Conservation (phyloP, 805 yeast species). For the Kluyveromyces wickerhamii region DNA sequence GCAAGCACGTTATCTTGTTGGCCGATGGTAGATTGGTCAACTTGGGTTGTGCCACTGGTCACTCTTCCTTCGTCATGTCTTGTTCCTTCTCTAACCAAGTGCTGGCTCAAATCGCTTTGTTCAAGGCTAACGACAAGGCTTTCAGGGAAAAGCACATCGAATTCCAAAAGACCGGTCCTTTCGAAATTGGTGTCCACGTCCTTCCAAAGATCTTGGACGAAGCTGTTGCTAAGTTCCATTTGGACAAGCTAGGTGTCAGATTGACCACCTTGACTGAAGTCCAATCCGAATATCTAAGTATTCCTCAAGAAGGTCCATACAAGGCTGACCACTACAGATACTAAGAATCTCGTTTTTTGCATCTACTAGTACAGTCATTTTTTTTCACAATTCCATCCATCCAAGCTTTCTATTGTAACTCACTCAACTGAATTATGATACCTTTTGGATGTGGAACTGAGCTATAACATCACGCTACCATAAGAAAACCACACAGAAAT, state of each 20-base stretch:
- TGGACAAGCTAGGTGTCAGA: constrained; percentile 87
- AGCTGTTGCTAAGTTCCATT: constrained; percentile 95
- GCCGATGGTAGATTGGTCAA: constrained; percentile 99
- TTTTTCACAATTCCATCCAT: neutral
- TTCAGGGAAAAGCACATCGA: constrained; percentile 81
- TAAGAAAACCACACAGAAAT: no score
- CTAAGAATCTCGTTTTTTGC: constrained; percentile 35
- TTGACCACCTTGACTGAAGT: constrained; percentile 65
- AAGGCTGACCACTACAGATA: constrained; percentile 98
- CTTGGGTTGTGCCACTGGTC: constrained; percentile 99
- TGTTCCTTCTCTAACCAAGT: constrained; percentile 99
- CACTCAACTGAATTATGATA: constrained; percentile 3
- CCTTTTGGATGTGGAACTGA: no score
- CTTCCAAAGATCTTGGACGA: constrained; percentile 98
- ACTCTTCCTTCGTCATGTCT: constrained; percentile 97
- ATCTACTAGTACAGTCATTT: neutral
- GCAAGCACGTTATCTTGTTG: constrained; percentile 89
- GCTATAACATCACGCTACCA: no score
- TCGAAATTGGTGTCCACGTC: constrained; percentile 86
- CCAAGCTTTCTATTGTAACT: neutral
- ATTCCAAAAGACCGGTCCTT: constrained; percentile 88
- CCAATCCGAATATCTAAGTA: constrained; percentile 92
- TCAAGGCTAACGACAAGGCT: constrained; percentile 73
- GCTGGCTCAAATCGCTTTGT: constrained; percentile 95
- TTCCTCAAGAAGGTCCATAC: constrained; percentile 92